phyloP scores from a whole-genome alignment of 164 flowering plant genomes.

The Stephania japonica region DNA sequence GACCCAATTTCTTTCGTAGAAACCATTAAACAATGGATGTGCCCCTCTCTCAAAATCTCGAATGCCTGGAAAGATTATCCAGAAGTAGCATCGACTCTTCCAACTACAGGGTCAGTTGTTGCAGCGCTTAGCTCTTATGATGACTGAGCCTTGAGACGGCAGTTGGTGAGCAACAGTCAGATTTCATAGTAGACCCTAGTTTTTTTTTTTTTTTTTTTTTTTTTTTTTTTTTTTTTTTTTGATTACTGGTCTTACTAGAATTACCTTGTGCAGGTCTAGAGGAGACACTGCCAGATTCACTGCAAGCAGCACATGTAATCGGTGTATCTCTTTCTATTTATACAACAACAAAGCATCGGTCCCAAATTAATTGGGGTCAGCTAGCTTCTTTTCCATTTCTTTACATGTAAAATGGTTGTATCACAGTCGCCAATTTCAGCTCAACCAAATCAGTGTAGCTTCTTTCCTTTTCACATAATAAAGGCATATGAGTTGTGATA shows the following conservation, averaged over 20 bases:
- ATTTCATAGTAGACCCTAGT: neutral
- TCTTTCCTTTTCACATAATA: too few relatives aligned
- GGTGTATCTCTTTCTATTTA: neutral
- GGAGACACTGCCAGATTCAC: neutral
- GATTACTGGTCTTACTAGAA: neutral
- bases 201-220: neutral
- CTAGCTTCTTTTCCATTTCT: too few relatives aligned
- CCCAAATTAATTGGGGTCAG: too few relatives aligned
- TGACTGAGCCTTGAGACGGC: conserved; percentile 25
- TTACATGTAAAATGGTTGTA: too few relatives aligned
- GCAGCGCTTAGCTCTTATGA: conserved; percentile 75
- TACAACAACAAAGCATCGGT: neutral
- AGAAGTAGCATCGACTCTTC: conserved; percentile 61
- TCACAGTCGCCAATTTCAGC: too few relatives aligned
- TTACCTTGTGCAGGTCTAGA: neutral
- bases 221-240: neutral
- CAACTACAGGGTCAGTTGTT: conserved; percentile 73
- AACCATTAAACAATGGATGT: conserved; percentile 75
- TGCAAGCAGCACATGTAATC: neutral
- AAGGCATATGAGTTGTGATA: too few relatives aligned
- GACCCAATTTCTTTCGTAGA: conserved; percentile 54
- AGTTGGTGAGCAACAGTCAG: neutral
- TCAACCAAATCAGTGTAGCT: too few relatives aligned
- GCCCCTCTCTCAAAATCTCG: conserved; percentile 62
- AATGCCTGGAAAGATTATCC: conserved; percentile 85